Conservation (phyloP, 257 asterid species). For the Ophiorrhiza pumila region DNA sequence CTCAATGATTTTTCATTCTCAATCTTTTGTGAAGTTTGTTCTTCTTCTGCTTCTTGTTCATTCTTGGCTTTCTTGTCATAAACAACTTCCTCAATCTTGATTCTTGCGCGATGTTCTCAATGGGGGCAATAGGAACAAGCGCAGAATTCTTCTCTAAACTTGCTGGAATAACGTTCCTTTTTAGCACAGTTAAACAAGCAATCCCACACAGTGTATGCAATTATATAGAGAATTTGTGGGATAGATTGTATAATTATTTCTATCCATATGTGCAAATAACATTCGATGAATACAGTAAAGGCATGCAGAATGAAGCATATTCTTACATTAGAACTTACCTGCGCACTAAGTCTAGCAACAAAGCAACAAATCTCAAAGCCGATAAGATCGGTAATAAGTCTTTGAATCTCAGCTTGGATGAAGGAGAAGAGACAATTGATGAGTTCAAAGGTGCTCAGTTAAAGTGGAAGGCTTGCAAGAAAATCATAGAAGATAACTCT, state of each 20-base stretch:
- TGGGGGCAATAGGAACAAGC: no score
- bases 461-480: conserved; percentile 15
- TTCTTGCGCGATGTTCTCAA: no score
- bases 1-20: no score
- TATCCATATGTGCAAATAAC: conserved; percentile 16
- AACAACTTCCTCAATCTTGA: no score
- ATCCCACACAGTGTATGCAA: not conserved
- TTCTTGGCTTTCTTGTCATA: no score
- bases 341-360: conserved; percentile 5
- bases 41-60: no score
- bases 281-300: conserved; percentile 3
- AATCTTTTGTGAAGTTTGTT: no score
- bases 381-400: not conserved
- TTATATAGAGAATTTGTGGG: not conserved
- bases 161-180: not conserved
- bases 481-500: not conserved
- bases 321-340: conserved; percentile 19
- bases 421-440: conserved; percentile 12
- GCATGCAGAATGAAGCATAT: conserved; percentile 7
- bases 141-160: not conserved
- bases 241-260: not conserved
- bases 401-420: conserved; percentile 20
- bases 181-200: not conserved
- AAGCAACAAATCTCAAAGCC: conserved; percentile 19
- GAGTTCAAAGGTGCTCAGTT: conserved; percentile 8